Conservation (phyloP, 306 rosid genomes). For the Delonix regia region DNA sequence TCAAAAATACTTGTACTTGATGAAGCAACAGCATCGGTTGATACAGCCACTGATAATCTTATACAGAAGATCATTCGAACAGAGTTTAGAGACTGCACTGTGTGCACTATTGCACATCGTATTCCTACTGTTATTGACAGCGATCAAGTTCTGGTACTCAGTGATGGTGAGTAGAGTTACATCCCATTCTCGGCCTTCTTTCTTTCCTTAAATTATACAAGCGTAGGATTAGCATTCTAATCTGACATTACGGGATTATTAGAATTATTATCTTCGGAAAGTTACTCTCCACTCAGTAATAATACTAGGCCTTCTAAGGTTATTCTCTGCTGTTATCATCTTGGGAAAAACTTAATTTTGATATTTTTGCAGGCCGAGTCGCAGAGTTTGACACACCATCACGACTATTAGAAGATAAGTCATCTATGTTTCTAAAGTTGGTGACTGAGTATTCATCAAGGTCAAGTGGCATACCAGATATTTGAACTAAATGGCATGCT, state of each 20-base stretch:
- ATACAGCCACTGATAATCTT: constrained; percentile 88
- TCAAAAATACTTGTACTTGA: constrained; percentile 94
- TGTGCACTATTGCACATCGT: constrained; percentile 95
- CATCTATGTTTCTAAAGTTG: constrained; percentile 94
- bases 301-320: not conserved
- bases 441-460: constrained; percentile 90
- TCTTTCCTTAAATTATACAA: not conserved
- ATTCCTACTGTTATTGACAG: constrained; percentile 98
- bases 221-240: constrained; percentile 8
- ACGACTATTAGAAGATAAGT: constrained; percentile 83
- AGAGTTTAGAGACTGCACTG: constrained; percentile 90
- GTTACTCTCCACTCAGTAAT: not conserved
- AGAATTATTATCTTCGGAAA: too few relatives aligned
- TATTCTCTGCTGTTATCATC: not conserved
- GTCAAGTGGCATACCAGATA: constrained; percentile 78
- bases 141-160: constrained; percentile 88
- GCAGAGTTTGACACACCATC: constrained; percentile 83
- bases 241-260: not conserved
- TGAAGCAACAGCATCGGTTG: constrained; percentile 99
- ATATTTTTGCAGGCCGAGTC: constrained; percentile 67
- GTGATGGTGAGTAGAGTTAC: constrained; percentile 71
- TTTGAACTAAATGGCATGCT: constrained; percentile 53
- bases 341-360: not conserved
- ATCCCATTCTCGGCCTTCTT: not conserved
- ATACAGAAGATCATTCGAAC: constrained; percentile 91